Base-by-base conservation (phyloP, 1,139 yeast species). In the Geotrichum klebahnii region DNA sequence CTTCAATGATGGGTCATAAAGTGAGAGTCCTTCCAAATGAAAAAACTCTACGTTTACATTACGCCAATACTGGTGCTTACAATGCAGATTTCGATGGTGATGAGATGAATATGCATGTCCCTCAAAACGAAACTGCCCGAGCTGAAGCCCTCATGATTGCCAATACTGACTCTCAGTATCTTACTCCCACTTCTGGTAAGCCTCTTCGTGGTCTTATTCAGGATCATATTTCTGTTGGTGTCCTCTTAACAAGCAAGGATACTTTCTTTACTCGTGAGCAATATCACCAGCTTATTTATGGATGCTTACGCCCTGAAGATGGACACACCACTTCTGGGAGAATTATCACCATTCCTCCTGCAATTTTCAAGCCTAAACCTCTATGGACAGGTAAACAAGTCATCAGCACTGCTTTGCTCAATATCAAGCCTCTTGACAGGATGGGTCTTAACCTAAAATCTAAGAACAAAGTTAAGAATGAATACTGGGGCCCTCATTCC, bases 31-130 rank as follows among this genome's bases (percentile, higher is more conserved):
- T 94, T 61, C 98, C 97, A 2, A 95, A 96, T 55, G 98, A 94
- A 67, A 94, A 94, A 75, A 94, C 98, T 3, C 76, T 94, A 61
- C 81, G 99, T 67, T 77, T 94, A 69, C 99, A 94, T 70, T 94
- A 94, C 69, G 98, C 99, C 60, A 94, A 94, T 68, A 94, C 98
- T 44, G 97, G 97, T 73, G 97, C 98, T 48, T 89, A 89, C 71
- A 94, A 92, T 69, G 98, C 98, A 38, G 99, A 94, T 79, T 94
- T 94, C 64, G 99, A 94, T 73, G 99, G 99, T 75, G 99, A 94
- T 72, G 99, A 94, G 75, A 94, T 94, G 99, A 94, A 94, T 68
- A 85, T 94, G 97, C 99, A 94, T 73, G 92, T 94, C 76, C 99
- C 99, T 28, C 99, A 94, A 73, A 90, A 87, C 69, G 97, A 92